A percentile compares a stretch with the other conserved stretches of the same genome.
These are phyloP conservation scores for Bipolaris bicolor DNA, from an alignment of 2,329 filamentous ascomycete species.

Conservation along the genomic window DNA sequence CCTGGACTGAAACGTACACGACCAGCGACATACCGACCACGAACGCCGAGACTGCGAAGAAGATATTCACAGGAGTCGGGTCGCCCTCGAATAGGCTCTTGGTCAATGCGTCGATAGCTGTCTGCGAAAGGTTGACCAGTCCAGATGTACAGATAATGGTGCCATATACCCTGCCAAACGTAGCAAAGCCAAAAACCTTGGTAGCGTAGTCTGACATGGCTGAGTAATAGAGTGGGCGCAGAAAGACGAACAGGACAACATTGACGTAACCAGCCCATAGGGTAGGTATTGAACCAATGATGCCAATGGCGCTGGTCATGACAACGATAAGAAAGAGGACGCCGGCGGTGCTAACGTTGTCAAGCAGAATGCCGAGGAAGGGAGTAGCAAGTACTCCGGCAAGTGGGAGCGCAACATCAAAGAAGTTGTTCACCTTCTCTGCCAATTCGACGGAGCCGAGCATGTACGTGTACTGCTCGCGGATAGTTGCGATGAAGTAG, in stretches of 20 bases:
- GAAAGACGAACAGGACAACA: constrained; percentile 77
- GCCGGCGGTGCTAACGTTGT: constrained; percentile 72
- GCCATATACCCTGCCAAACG: constrained; percentile 89
- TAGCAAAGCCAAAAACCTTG: constrained; percentile 89
- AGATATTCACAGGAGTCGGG: constrained; percentile 76
- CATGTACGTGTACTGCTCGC: constrained; percentile 78
- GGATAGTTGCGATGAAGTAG: constrained; percentile 88
- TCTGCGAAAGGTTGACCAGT: constrained; percentile 80
- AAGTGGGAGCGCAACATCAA: constrained; percentile 81
- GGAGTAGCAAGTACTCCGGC: constrained; percentile 82
- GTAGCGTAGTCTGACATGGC: constrained; percentile 86
- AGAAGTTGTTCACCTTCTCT: constrained; percentile 75
- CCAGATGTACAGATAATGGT: constrained; percentile 85
- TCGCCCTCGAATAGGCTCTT: constrained; percentile 73
- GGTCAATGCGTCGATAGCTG: constrained; percentile 76
- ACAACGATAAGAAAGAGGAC: constrained; percentile 73
- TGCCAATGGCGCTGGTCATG: constrained; percentile 73
- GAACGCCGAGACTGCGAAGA: constrained; percentile 66
- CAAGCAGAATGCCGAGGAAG: constrained; percentile 80
- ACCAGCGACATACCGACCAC: constrained; percentile 69
- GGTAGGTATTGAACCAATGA: constrained; percentile 73
- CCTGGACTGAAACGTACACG: constrained; percentile 40
- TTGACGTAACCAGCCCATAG: constrained; percentile 76
- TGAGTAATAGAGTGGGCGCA: constrained; percentile 88
- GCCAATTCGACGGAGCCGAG: constrained; percentile 67